Evolutionary conservation across 768 basidiomycete genomes (phyloP).

Genomic region (Rhizopogon sp.): DNA sequence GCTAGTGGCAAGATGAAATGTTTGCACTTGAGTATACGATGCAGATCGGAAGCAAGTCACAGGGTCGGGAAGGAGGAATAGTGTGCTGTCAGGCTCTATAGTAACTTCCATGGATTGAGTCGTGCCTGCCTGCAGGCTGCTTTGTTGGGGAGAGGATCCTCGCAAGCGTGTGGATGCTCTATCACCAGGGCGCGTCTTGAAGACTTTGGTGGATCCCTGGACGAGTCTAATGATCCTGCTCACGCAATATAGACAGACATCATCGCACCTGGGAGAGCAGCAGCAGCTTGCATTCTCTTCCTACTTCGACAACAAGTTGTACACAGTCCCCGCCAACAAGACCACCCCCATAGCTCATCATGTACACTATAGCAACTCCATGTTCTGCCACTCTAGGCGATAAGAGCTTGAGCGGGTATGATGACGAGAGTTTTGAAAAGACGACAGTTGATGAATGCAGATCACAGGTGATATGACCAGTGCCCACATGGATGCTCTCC

Average conservation of each 20-base stretch:
- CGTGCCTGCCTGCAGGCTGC: conserved; percentile 32
- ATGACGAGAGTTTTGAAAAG: conserved; percentile 71
- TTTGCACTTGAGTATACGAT: conserved; percentile 80
- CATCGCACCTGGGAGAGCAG: conserved; percentile 77
- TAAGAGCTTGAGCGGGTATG: conserved; percentile 86
- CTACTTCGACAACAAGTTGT: conserved; percentile 55
- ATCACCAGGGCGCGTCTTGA: conserved; percentile 69
- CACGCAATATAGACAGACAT: neutral
- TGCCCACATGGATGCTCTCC: conserved; percentile 31
- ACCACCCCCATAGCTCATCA: conserved; percentile 88
- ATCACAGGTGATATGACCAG: conserved; percentile 53
- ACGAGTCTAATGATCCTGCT: conserved; percentile 1
- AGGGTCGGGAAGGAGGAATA: conserved; percentile 87
- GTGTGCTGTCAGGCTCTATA: conserved; percentile 45
- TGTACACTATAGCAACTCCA: conserved; percentile 65
- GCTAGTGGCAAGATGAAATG: conserved; percentile 55
- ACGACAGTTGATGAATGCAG: conserved; percentile 50
- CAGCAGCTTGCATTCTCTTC: conserved; percentile 52
- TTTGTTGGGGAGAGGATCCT: conserved; percentile 5
- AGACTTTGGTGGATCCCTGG: conserved; percentile 93
- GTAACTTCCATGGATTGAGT: conserved; percentile 58
- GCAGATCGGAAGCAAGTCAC: conserved; percentile 89
- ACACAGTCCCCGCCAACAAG: conserved; percentile 83
- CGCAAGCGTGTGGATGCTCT: conserved; percentile 41
- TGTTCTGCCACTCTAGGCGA: conserved; percentile 55